Conservation (phyloP, 768 basidiomycete species). For the Boletus rex-veris region DNA sequence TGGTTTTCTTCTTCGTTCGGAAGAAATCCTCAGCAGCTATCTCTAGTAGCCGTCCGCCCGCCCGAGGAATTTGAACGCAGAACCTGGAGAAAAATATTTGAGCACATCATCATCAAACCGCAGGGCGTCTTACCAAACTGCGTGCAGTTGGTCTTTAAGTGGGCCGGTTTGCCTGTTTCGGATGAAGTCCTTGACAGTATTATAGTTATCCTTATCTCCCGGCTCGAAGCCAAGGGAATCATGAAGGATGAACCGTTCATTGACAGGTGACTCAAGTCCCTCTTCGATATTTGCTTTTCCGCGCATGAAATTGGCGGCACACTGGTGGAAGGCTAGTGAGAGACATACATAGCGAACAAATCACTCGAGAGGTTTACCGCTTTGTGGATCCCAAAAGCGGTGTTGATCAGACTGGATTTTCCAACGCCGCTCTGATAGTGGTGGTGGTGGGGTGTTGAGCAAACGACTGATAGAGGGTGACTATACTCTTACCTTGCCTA, state of each 20-base stretch:
- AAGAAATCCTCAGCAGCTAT: slow-evolving; percentile 2
- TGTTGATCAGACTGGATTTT: background rate
- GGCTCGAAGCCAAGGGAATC: slow-evolving; percentile 2
- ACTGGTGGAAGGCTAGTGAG: background rate
- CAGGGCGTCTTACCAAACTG: background rate
- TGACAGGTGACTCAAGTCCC: background rate
- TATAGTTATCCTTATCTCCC: background rate
- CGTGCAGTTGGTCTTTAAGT: background rate
- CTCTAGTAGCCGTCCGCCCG: background rate
- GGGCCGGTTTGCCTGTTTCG: background rate
- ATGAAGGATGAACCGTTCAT: background rate
- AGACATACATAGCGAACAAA: background rate
- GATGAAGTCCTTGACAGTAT: background rate
- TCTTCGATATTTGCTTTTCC: background rate
- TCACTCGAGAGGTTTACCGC: background rate
- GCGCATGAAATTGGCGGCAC: background rate
- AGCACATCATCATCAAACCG: background rate
- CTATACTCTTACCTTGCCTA: background rate
- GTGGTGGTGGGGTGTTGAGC: background rate
- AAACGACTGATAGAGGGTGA: background rate
- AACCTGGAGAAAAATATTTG: background rate
- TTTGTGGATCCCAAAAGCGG: background rate
- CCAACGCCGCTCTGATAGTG: background rate
- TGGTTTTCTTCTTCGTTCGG: background rate
- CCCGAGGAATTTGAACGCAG: background rate